Conservation (phyloP, 129 eudicot genomes). For the Pulicaria dysenterica region DNA sequence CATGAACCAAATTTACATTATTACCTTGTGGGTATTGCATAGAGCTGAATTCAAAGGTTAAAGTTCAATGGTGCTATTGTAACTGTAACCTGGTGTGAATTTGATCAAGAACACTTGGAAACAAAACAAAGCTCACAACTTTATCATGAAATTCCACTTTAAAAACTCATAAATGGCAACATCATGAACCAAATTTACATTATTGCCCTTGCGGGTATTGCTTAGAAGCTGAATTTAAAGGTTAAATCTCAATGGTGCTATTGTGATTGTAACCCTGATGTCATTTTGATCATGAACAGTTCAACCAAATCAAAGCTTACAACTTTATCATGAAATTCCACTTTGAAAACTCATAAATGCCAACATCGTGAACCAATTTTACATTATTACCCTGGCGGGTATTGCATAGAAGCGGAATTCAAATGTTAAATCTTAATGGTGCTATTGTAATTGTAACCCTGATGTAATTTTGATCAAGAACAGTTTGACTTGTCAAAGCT, state of each 20-base stretch:
- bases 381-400: too few species aligned
- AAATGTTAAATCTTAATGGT: too few species aligned
- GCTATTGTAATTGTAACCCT: too few species aligned
- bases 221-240: too few species aligned
- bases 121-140: background rate
- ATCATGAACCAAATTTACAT: too few species aligned
- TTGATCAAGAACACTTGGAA: background rate
- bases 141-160: background rate
- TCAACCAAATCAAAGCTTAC: background rate
- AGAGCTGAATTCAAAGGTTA: slow-evolving; percentile 6
- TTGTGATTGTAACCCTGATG: background rate
- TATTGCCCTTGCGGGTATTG: background rate
- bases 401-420: too few species aligned
- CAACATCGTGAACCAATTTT: too few species aligned
- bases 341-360: too few species aligned
- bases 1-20: slow-evolving; percentile 24
- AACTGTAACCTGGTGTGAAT: background rate
- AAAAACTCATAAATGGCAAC: too few species aligned
- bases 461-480: too few species aligned
- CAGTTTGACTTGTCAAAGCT: too few species aligned
- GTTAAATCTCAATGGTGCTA: too few species aligned
- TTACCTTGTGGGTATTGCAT: background rate
- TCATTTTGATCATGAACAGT: background rate
- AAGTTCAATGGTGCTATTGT: background rate
- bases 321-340: background rate